Percentiles rank a stretch among this genome's conserved stretches.
phyloP scores from a whole-genome alignment of 2,329 filamentous ascomycete species.

The Boeremia exigua region DNA sequence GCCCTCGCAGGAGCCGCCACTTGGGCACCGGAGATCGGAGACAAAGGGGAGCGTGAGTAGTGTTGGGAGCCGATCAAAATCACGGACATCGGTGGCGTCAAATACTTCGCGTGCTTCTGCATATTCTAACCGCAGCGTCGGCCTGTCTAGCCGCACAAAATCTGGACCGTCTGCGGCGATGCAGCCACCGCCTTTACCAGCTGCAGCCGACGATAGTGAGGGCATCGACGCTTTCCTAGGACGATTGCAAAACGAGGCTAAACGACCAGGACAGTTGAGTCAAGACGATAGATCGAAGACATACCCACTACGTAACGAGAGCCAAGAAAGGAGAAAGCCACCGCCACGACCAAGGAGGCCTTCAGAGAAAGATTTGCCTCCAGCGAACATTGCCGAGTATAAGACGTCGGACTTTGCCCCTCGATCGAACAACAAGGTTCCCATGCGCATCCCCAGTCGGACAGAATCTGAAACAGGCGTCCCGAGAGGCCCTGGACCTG shows the following conservation, averaged over 20 bases:
- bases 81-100: slow-evolving; percentile 38
- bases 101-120: slow-evolving; percentile 40
- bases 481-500: slow-evolving; percentile 8
- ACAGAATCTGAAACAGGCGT: slow-evolving; percentile 24
- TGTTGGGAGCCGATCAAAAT: slow-evolving; percentile 34
- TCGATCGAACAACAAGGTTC: slow-evolving; percentile 28
- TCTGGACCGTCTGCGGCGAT: slow-evolving; percentile 17
- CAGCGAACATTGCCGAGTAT: slow-evolving; percentile 28
- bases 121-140: slow-evolving; percentile 36
- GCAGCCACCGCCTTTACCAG: slow-evolving; percentile 25
- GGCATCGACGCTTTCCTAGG: slow-evolving; percentile 49
- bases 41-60: slow-evolving; percentile 44
- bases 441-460: slow-evolving; percentile 32
- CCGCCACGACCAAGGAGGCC: slow-evolving; percentile 32
- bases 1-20: slow-evolving; percentile 28
- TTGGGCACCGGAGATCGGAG: slow-evolving; percentile 43
- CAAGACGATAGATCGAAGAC: slow-evolving; percentile 27
- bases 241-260: slow-evolving; percentile 44
- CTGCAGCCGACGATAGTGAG: slow-evolving; percentile 33
- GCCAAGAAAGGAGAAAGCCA: slow-evolving; percentile 24
- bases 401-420: slow-evolving; percentile 26
- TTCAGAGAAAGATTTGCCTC: slow-evolving; percentile 35
- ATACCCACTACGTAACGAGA: slow-evolving; percentile 32
- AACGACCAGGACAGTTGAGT: slow-evolving; percentile 20
- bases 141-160: slow-evolving; percentile 32